Conservation (phyloP, 1,139 yeast genomes). For the Blastobotrys niveus region DNA sequence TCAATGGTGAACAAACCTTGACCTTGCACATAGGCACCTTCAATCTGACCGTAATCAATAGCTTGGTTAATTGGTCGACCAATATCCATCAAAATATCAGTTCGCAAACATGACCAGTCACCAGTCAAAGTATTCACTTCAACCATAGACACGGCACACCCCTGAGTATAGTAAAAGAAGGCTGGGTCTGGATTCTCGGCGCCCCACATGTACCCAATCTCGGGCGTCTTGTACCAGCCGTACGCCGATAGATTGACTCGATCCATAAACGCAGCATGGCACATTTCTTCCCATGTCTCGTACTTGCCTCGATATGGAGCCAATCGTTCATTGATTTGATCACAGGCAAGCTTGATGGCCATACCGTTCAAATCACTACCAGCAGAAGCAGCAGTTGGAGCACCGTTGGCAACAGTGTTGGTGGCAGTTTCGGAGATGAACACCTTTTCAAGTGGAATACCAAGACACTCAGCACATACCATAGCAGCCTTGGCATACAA, state of each 20-base stretch:
- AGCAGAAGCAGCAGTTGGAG: conserved; percentile 46
- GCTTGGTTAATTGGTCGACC: conserved; percentile 45
- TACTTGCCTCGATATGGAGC: conserved; percentile 35
- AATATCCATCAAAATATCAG: conserved; percentile 44
- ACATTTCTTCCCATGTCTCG: conserved; percentile 29
- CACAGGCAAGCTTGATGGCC: conserved; percentile 44
- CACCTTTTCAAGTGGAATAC: conserved; percentile 37
- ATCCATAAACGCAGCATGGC: conserved; percentile 40
- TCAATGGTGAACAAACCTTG: conserved; percentile 45
- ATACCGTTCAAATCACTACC: conserved; percentile 44
- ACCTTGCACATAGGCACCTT: conserved; percentile 46
- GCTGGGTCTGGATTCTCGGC: conserved; percentile 40
- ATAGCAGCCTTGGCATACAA: conserved; percentile 44
- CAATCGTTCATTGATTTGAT: conserved; percentile 39
- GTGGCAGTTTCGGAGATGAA: conserved; percentile 44
- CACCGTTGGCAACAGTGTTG: conserved; percentile 42
- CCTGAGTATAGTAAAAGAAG: conserved; percentile 43
- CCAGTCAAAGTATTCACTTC: conserved; percentile 45
- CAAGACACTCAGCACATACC: conserved; percentile 41
- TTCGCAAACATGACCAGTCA: conserved; percentile 40
- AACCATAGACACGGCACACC: conserved; percentile 39
- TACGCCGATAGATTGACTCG: conserved; percentile 44
- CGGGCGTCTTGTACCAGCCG: conserved; percentile 47
- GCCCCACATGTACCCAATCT: conserved; percentile 41
- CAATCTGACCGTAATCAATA: conserved; percentile 45